These are phyloP conservation scores for Pleurotus tuoliensis DNA, from an alignment of 768 basidiomycete genomes.

Conservation along the genomic window DNA sequence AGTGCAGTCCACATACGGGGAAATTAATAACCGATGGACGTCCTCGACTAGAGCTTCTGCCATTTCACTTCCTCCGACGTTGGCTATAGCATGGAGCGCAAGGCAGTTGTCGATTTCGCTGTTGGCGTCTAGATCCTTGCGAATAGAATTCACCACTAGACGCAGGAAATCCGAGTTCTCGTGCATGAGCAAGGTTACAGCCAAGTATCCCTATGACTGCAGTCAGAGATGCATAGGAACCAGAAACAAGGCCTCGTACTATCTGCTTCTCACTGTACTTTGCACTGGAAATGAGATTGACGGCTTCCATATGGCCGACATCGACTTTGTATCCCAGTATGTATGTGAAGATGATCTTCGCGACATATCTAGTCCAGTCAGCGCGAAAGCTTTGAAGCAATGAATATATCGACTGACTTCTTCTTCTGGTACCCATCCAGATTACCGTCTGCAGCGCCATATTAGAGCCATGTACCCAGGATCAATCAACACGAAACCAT, in stretches of 20 bases:
- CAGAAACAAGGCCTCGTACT: slow-evolving; percentile 43
- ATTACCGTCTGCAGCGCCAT: slow-evolving; percentile 60
- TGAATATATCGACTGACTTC: slow-evolving; percentile 52
- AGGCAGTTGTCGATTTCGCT: slow-evolving; percentile 95
- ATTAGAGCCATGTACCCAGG: not conserved
- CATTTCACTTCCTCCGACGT: slow-evolving; percentile 98
- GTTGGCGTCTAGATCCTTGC: slow-evolving; percentile 93
- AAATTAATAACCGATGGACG: slow-evolving; percentile 92
- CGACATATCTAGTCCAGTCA: slow-evolving; percentile 70
- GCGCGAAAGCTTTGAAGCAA: slow-evolving; percentile 2
- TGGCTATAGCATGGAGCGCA: slow-evolving; percentile 96
- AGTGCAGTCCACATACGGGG: slow-evolving; percentile 57
- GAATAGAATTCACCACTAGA: slow-evolving; percentile 95
- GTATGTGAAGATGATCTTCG: slow-evolving; percentile 98
- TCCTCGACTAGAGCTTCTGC: slow-evolving; percentile 92
- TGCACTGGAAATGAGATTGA: slow-evolving; percentile 91
- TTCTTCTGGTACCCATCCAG: slow-evolving; percentile 90
- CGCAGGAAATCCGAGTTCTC: slow-evolving; percentile 97
- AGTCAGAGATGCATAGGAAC: slow-evolving; percentile 3
- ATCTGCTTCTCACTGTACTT: slow-evolving; percentile 99
- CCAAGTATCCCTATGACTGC: slow-evolving; percentile 81
- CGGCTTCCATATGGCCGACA: slow-evolving; percentile 98
- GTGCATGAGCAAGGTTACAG: slow-evolving; percentile 95
- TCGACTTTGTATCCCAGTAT: slow-evolving; percentile 99
- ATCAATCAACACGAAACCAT: not conserved